A percentile compares a stretch with the other conserved stretches of the same genome.
These are phyloP conservation scores for Achaetomiella virescens DNA, from an alignment of 495 filamentous ascomycete genomes.

Conservation along the genomic window DNA sequence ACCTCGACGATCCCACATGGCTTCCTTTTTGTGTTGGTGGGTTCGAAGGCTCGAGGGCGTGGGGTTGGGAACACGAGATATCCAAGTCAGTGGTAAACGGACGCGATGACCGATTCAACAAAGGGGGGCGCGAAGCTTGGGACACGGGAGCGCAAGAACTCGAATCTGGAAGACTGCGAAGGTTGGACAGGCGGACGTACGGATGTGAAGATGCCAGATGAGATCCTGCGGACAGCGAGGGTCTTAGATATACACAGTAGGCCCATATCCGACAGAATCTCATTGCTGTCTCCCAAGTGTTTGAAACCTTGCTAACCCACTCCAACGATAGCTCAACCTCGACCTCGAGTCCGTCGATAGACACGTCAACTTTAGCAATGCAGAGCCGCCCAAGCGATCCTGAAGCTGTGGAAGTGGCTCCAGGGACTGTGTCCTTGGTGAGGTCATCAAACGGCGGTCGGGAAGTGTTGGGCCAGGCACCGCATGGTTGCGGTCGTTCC, in stretches of 20 bases:
- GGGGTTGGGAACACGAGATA: conserved; percentile 7
- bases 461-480: conserved; percentile 9
- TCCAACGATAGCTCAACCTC: conserved; percentile 16
- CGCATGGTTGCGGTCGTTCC: not conserved
- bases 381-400: conserved; percentile 15
- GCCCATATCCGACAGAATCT: conserved; percentile 2
- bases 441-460: conserved; percentile 12
- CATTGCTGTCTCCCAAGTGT: conserved; percentile 7
- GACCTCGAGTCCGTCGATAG: conserved; percentile 3
- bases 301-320: conserved; percentile 9
- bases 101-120: not conserved
- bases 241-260: conserved; percentile 18
- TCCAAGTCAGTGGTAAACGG: not conserved
- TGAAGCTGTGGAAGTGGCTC: conserved; percentile 1
- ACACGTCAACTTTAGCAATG: conserved; percentile 23
- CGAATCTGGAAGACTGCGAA: not conserved
- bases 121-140: not conserved
- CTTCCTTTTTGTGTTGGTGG: conserved; percentile 9
- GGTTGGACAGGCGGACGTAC: not conserved
- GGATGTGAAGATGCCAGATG: conserved; percentile 10
- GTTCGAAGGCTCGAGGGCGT: not conserved
- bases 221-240: conserved; percentile 12
- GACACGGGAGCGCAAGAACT: not conserved
- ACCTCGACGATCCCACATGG: conserved; percentile 16
- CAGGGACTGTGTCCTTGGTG: conserved; percentile 12